Evolutionary conservation across 331 rosid genomes (phyloP).

Genomic region (Erythrophleum ivorense): DNA sequence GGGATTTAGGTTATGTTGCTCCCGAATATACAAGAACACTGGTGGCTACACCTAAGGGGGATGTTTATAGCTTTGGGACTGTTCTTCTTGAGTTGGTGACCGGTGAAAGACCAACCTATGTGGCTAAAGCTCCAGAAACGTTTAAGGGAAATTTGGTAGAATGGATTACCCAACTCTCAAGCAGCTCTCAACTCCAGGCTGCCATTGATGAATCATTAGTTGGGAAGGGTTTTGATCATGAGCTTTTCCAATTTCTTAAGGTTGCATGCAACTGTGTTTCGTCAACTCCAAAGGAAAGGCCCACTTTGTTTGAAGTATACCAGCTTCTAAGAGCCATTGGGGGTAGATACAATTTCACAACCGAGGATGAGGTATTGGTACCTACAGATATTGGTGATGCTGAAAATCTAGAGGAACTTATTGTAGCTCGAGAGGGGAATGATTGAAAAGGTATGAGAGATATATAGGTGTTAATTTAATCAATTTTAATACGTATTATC

Average conservation of each 20-base stretch:
- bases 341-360: conserved; percentile 66
- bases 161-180: conserved; percentile 68
- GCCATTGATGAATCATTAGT: conserved; percentile 69
- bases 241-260: conserved; percentile 93
- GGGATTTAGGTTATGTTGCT: conserved; percentile 95
- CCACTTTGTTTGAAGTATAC: conserved; percentile 95
- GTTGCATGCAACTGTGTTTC: conserved; percentile 77
- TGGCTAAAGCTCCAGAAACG: conserved; percentile 75
- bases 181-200: conserved; percentile 52
- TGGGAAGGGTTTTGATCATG: conserved; percentile 68
- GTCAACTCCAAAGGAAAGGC: conserved; percentile 77
- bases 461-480: conserved; percentile 38
- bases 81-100: conserved; percentile 97
- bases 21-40: conserved; percentile 90
- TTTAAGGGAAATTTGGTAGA: conserved; percentile 89
- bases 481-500: conserved; percentile 51
- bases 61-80: conserved; percentile 85
- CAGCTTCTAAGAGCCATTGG: conserved; percentile 93
- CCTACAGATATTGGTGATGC: conserved; percentile 50
- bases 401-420: conserved; percentile 67
- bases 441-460: conserved; percentile 54
- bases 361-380: conserved; percentile 70
- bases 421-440: conserved; percentile 67
- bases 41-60: conserved; percentile 95
- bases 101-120: conserved; percentile 76